Base-by-base conservation (phyloP, 768 basidiomycete genomes). In the Suillus subalutaceus region DNA sequence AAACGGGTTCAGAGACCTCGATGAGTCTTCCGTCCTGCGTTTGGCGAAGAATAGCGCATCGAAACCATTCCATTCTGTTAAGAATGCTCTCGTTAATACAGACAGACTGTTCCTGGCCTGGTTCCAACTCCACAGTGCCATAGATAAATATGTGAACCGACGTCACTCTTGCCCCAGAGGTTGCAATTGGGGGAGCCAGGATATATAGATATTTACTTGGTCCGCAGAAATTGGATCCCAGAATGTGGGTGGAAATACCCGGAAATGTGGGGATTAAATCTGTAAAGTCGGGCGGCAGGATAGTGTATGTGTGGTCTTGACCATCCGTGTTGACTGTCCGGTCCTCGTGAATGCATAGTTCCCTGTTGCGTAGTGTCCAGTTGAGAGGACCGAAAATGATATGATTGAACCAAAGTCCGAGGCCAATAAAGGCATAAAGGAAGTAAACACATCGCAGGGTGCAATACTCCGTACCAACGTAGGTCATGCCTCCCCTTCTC, bases 61-160 rank as follows among this genome's bases (percentile, higher is more conserved):
- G 58, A 40, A 59, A 41, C 58, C 58, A 59, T 18, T 59, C 58
- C 58, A 59, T 59, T 30, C 38, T 41, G 16, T 59, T 59, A 16
- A 59, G 58, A 41, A 40, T 26, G 26, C 16, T 59, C 5, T 40
- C 16, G 9, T 40, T 41, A 40, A 30, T 16, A 41, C 16, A 26
- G 40, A 23, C 4, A 3, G 16, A 26, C 40, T 41, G 38, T 18
- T 41, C 40, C 58, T 59, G 58, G 23, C n/a, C 23, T 41, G 58
- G 15, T 41, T 59, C 9, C 16, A 41, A 59, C 38, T 59, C 58
- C 16, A 59, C 58, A 18, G 58, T 41, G 23, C 58, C 58, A 30
- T 41, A 59, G 23, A 59, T 6, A 40, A 59, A 41, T 26, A 59
- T 41, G 38, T 59, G 58, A 40, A 59, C 58, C 4, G 58, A 59